Evolutionary conservation across 2,329 filamentous ascomycete species (phyloP).

Genomic region (Aspergillus sp.): DNA sequence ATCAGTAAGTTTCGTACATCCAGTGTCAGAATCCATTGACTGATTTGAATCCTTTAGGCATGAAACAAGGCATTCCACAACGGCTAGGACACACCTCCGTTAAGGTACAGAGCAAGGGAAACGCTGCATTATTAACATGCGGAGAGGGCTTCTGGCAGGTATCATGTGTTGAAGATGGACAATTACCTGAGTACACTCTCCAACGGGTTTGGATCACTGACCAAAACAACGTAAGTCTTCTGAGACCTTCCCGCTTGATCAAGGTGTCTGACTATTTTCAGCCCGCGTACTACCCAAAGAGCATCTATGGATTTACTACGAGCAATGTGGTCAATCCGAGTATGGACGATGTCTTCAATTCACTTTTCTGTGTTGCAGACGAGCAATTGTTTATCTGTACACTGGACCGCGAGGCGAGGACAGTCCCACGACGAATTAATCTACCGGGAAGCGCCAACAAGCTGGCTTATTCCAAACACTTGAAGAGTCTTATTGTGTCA

Average conservation of each 20-base stretch:
- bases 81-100: slow-evolving; percentile 33
- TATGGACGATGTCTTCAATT: slow-evolving; percentile 28
- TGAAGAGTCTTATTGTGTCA: slow-evolving; percentile 46
- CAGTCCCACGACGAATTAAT: slow-evolving; percentile 35
- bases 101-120: slow-evolving; percentile 24
- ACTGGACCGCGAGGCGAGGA: slow-evolving; percentile 36
- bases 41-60: slow-evolving; percentile 16
- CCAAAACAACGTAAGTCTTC: slow-evolving; percentile 32
- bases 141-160: slow-evolving; percentile 33
- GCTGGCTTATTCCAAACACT: slow-evolving; percentile 39
- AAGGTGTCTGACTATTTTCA: slow-evolving; percentile 16
- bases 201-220: slow-evolving; percentile 37
- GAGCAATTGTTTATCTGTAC: slow-evolving; percentile 43
- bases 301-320: slow-evolving; percentile 30
- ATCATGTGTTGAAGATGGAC: slow-evolving; percentile 19
- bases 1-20: slow-evolving; percentile 19
- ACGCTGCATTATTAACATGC: slow-evolving; percentile 30
- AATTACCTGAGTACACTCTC: slow-evolving; percentile 21
- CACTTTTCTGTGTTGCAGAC: slow-evolving; percentile 44
- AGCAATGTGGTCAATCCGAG: slow-evolving; percentile 21
- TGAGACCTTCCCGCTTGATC: not conserved
- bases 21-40: not conserved
- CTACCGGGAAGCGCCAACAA: slow-evolving; percentile 37
- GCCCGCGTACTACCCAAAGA: slow-evolving; percentile 32
- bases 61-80: slow-evolving; percentile 23